Evolutionary conservation across 208 protist genomes (phyloP).

Genomic region (Spongospora subterranea): DNA sequence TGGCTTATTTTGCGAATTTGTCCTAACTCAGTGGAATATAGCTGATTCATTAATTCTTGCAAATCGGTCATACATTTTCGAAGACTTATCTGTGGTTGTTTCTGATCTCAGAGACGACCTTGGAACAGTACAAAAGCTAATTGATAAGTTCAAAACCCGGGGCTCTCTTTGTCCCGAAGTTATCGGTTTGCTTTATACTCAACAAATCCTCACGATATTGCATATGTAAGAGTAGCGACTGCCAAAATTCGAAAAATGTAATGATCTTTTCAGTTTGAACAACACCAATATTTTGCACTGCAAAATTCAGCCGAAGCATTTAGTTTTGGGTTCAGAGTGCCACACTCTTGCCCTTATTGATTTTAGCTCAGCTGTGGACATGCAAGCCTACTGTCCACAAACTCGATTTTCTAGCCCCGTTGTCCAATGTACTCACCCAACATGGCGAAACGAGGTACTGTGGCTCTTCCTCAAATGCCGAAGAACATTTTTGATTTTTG

Average conservation of each 20-base stretch:
- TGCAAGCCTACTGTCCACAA: not conserved
- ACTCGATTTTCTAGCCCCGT: not conserved
- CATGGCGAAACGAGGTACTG: slow-evolving; percentile 17
- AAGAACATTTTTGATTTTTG: not conserved
- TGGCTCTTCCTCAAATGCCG: not conserved
- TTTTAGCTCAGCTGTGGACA: slow-evolving; percentile 6
- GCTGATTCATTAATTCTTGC: not conserved
- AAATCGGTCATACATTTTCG: not conserved
- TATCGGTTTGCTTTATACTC: slow-evolving; percentile 2
- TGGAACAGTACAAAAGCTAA: not conserved
- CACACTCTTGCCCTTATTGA: slow-evolving; percentile 28
- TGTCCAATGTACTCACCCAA: not conserved
- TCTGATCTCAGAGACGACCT: not conserved
- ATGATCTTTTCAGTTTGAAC: not conserved
- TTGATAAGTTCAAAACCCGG: not conserved
- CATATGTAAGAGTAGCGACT: not conserved
- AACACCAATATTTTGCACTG: slow-evolving; percentile 17
- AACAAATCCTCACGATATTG: slow-evolving; percentile 51
- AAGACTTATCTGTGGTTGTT: slow-evolving; percentile 17
- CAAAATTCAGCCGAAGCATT: slow-evolving; percentile 26
- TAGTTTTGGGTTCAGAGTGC: slow-evolving; percentile 37
- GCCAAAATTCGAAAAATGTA: not conserved
- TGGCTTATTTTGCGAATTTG: not conserved
- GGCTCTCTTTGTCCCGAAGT: slow-evolving; percentile 35
- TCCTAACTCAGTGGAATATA: not conserved